Evolutionary conservation across 225 moss, liverwort and hornwort species (phyloP), one percentile per base, ranked within the genome.

Genomic region (Marchantia polymorpha): DNA sequence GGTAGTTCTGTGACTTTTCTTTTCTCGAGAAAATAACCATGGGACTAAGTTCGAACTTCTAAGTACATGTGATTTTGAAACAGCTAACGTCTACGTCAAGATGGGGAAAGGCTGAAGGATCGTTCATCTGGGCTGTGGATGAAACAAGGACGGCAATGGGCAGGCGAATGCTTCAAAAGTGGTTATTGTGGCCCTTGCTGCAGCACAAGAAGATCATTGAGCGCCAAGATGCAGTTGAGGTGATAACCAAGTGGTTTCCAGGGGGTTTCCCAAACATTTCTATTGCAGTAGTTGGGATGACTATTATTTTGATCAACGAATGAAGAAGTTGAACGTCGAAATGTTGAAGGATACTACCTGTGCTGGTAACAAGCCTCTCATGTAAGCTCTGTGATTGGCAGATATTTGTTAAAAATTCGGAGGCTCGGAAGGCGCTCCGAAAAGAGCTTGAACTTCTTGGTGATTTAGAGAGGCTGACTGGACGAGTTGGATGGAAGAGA

Each of bases 91-190:
- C 90, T 74, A 89, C 90, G 26, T 89, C 92, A 63, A 90, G 90
- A 56, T 85, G 84, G 89, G 89, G 87, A 73, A 90, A 89, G 73
- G 55, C 74, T 29, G 90, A 92, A 77, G 92, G 92, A 78, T 92
- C 90, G 75, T 83, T 92, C 80, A 81, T 92, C 52, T 92, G 92
- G 92, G 86, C 90, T 77, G 83, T 92, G 82, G 92, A 87, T 79
- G 85, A 87, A 64, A 89, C 92, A 52, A 90, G 87, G 80, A 92
- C 92, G 80, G 87, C 89, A 75, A 92, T 92, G 92, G 92, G 90
- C 29, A 78, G 84, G 22, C 90, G 92, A 69, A 84, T 92, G 85
- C 90, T 92, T 60, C 92, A 90, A 51, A 87, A 90, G 75, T 92
- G 92, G 92, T 83, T 92, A 75, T 81, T 90, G 29, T 87, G 87